Percentiles rank a stretch among this genome's conserved stretches.
Conservation (phyloP, 2,329 filamentous ascomycete species). For the Botrytis elliptica region DNA sequence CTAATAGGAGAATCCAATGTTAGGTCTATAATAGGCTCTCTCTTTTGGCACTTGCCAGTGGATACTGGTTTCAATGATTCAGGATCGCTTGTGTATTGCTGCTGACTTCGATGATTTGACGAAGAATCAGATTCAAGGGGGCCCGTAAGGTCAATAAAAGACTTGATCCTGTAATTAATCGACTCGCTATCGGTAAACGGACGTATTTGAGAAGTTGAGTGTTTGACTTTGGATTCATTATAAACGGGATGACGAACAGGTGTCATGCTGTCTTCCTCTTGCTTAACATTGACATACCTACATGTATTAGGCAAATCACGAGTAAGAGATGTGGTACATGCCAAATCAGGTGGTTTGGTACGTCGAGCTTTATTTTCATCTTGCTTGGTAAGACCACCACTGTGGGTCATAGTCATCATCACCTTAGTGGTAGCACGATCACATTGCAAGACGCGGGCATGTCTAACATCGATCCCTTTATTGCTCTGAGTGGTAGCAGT, state of each 20-base stretch:
- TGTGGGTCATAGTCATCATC: too few species aligned
- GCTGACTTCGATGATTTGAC: neutral
- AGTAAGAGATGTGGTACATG: neutral
- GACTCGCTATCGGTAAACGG: neutral
- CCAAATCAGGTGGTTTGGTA: neutral
- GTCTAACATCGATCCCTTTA: rapidly evolving
- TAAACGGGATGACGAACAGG: neutral
- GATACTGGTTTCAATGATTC: neutral
- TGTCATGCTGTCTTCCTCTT: neutral
- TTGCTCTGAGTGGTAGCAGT: neutral
- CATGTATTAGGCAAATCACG: neutral
- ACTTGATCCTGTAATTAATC: neutral
- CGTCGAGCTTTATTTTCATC: neutral
- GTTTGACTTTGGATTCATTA: neutral
- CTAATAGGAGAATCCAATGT: neutral
- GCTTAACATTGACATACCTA: neutral
- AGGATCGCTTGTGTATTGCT: neutral
- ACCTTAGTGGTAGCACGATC: neutral
- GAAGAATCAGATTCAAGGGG: neutral
- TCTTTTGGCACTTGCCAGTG: neutral
- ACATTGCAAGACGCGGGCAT: neutral
- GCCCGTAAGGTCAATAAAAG: neutral
- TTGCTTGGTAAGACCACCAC: neutral
- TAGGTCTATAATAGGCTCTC: neutral
- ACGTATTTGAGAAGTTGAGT: neutral